Base-by-base conservation (phyloP, 805 yeast genomes). In the Yarrowia sp. region DNA sequence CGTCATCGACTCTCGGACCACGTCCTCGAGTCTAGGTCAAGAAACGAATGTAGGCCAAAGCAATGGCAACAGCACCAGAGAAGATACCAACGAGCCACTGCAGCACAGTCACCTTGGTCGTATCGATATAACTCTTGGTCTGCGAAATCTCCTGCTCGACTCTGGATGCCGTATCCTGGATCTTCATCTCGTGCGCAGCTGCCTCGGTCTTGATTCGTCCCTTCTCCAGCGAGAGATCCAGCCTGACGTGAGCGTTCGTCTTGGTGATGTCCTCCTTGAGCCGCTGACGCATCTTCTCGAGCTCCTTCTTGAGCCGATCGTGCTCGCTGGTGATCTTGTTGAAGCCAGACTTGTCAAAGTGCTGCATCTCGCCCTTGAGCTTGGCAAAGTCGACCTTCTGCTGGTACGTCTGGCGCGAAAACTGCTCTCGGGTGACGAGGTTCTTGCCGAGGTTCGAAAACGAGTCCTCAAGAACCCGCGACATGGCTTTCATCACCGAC, bases 11-110 rank as follows among this genome's bases (percentile, higher is more conserved):
- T n/a, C n/a, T n/a, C n/a, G n/a, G n/a, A n/a, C n/a, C n/a, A n/a
- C n/a, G n/a, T n/a, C n/a, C 42, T 38, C 42, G 42, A 25, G 47
- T 41, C 9, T 69, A 88, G 9, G 90, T 83, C 56, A 90, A 77
- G 68, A 94, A 78, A 68, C 99, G 81, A 55, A 92, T 89, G 72
- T 94, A 94, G 1, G 98, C 97, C 68, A 93, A 76, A 58, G 94
- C 88, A 63, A 94, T 80, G 13, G 98, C 98, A 75, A 93, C 90
- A 1, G 97, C 89, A 87, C 98, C 99, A 1, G 98, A 92, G 71
- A 96, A 89, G 18, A 94, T 97, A 79, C 98, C 98, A 68, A 94
- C 90, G 66, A 94, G 81, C 99, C 99, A 94, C 75, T 94, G 99
- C 86, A 91, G 84, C 55, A 94, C 97, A 73, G 94, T 97, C 1